phyloP scores from a whole-genome alignment of 73 alveolate species.

The Paramecium sonneborni region DNA sequence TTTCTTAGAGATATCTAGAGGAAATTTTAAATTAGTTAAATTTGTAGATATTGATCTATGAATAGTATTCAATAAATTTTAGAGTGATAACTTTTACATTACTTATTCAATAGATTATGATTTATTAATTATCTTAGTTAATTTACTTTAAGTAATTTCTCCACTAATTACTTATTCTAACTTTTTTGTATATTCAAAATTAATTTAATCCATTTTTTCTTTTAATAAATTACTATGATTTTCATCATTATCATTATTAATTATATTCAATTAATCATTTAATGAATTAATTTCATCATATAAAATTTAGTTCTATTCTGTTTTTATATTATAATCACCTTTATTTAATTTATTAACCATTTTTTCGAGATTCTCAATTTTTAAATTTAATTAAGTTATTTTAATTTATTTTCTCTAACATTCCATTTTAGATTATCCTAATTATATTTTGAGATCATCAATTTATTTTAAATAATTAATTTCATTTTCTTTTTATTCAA shows the following conservation, averaged over 20 bases:
- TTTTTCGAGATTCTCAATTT: background rate
- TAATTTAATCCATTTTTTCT: background rate
- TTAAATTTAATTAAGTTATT: background rate
- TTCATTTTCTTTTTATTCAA: background rate
- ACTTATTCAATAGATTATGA: conserved; percentile 24
- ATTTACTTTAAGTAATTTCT: background rate
- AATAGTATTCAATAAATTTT: background rate
- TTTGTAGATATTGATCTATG: conserved; percentile 7
- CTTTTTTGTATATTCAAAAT: conserved; percentile 11
- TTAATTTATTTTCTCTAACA: conserved; percentile 8
- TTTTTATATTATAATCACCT: background rate
- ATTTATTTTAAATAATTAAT: background rate
- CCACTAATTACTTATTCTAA: background rate
- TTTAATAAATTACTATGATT: background rate
- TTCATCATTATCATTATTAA: background rate
- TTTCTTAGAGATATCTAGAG: background rate
- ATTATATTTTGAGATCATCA: conserved; percentile 10
- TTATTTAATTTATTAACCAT: background rate
- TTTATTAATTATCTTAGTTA: conserved; percentile 21
- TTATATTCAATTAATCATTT: background rate
- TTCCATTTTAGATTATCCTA: conserved; percentile 10
- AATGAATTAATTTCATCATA: conserved; percentile 16
- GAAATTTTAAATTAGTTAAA: background rate
- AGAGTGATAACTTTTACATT: background rate
- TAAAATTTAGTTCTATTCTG: background rate